These are phyloP conservation scores for Penicillium cosmopolitanum DNA, from an alignment of 495 filamentous ascomycete species.

Conservation along the genomic window DNA sequence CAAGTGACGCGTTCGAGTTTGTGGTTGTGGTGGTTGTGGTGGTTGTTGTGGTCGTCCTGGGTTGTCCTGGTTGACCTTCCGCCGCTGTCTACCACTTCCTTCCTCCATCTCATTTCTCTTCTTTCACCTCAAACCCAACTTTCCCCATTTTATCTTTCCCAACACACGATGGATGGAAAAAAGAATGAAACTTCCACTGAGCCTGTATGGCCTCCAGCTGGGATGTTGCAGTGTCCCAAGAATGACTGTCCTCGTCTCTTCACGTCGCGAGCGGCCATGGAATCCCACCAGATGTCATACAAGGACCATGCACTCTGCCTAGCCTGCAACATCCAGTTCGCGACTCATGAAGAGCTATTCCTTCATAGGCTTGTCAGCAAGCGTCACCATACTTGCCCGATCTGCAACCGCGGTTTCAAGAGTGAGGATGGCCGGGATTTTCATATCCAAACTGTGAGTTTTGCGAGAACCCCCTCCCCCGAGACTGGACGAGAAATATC, in stretches of 20 bases:
- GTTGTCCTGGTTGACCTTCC: no score
- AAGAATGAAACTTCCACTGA: background rate
- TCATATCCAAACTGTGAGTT: slow-evolving; percentile 51
- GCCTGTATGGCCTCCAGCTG: background rate
- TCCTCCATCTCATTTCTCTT: background rate
- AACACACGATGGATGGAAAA: background rate
- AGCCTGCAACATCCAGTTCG: slow-evolving; percentile 54
- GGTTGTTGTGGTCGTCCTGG: no score
- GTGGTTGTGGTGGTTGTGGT: no score
- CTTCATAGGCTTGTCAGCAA: slow-evolving; percentile 44
- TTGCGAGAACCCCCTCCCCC: background rate
- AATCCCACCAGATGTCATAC: slow-evolving; percentile 47
- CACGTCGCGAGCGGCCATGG: slow-evolving; percentile 46
- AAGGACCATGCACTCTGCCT: slow-evolving; percentile 55
- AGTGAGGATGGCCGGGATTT: slow-evolving; percentile 46
- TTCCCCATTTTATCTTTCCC: background rate
- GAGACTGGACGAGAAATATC: background rate
- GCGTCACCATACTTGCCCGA: slow-evolving; percentile 51
- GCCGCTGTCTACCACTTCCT: background rate
- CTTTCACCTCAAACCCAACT: background rate
- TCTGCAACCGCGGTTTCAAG: slow-evolving; percentile 56
- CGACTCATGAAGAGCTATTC: slow-evolving; percentile 42
- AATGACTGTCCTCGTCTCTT: slow-evolving; percentile 65
- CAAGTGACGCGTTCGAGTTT: no score
- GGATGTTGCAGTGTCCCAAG: slow-evolving; percentile 1